Evolutionary conservation across 1,139 yeast genomes (phyloP).

Genomic region (Ogataea hybrid): DNA sequence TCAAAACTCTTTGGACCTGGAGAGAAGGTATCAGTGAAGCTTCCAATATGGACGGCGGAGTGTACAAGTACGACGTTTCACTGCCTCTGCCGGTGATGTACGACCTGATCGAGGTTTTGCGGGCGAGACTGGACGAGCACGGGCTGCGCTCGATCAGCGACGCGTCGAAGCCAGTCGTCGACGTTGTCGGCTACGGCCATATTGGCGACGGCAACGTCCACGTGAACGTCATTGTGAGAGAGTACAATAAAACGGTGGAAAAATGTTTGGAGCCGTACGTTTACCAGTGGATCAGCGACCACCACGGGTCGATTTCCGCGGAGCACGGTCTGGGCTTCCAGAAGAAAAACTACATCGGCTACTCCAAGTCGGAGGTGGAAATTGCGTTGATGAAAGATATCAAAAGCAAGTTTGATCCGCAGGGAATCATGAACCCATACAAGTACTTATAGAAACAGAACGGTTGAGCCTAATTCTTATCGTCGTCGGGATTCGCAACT

Average conservation of each 20-base stretch:
- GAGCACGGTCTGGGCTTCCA: slow-evolving; percentile 98
- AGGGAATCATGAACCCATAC: slow-evolving; percentile 88
- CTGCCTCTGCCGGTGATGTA: slow-evolving; percentile 79
- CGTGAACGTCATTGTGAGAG: slow-evolving; percentile 86
- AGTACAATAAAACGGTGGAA: slow-evolving; percentile 76
- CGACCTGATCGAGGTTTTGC: slow-evolving; percentile 73
- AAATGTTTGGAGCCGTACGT: slow-evolving; percentile 84
- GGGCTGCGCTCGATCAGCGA: slow-evolving; percentile 67
- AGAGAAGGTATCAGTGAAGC: slow-evolving; percentile 94
- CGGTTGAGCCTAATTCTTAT: slow-evolving; percentile 19
- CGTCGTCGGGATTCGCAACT: slow-evolving; percentile 71
- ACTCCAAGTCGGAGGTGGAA: slow-evolving; percentile 72
- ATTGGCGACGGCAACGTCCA: slow-evolving; percentile 96
- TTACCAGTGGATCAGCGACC: slow-evolving; percentile 77
- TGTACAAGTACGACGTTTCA: slow-evolving; percentile 94
- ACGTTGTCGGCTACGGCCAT: slow-evolving; percentile 93
- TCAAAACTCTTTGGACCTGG: slow-evolving; percentile 87
- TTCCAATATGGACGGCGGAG: slow-evolving; percentile 83
- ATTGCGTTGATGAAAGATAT: slow-evolving; percentile 71
- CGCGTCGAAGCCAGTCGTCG: slow-evolving; percentile 66
- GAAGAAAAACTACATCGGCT: slow-evolving; percentile 83
- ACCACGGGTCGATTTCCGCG: slow-evolving; percentile 88
- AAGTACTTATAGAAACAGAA: slow-evolving; percentile 51
- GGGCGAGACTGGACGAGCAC: slow-evolving; percentile 52
- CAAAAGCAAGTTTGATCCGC: slow-evolving; percentile 84